Evolutionary conservation across 1,284 basidiomycete species (phyloP), one percentile per base, ranked within the genome.

Genomic region (Sanghuangporus weigelae): DNA sequence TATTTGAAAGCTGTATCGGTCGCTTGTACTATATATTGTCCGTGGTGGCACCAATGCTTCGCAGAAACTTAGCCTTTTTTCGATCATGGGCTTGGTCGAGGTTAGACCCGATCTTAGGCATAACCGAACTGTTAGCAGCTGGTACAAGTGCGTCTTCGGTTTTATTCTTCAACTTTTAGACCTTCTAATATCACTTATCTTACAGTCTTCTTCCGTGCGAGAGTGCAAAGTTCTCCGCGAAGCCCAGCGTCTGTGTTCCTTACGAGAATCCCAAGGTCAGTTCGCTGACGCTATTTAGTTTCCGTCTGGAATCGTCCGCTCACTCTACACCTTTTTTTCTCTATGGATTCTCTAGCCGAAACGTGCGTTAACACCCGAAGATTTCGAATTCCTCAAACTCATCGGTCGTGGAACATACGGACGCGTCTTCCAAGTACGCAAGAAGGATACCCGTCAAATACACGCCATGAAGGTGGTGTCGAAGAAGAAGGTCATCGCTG

Each of bases 391-490:
- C 78, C 86, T 99, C 73, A 98, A 98, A 76, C 90, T 99, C 68
- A 99, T 99, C 76, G 97, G 97, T 55, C 89, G 95, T 60, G 97
- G 97, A 5, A 99, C 97, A 0, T 99, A 99, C 74, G 97, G 97
- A 19, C 91, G 93, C 58, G 96, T 99, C 23, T 99, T 98, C 82
- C 97, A 99, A 77, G 96, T 99, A 46, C 92, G 96, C 66, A 99
- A 99, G 79, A 89, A 84, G 74, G 96, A 99, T 79, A 99, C 97
- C 51, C 92, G 94, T 75, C 92, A 97, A 59, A 99, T 99, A 79
- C 99, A 98, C 78, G 97, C 97, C 61, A 99, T 99, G 96, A 99
- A 99, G 75, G 93, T 99, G 57, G 84, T 99, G 40, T 96, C 93
- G 44, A 99, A 99, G 81, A 95, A 94, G 78, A 97, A 99, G 76